Base-by-base conservation (phyloP, 2,329 filamentous ascomycete species). In the Dothideomycetidae sp. region DNA sequence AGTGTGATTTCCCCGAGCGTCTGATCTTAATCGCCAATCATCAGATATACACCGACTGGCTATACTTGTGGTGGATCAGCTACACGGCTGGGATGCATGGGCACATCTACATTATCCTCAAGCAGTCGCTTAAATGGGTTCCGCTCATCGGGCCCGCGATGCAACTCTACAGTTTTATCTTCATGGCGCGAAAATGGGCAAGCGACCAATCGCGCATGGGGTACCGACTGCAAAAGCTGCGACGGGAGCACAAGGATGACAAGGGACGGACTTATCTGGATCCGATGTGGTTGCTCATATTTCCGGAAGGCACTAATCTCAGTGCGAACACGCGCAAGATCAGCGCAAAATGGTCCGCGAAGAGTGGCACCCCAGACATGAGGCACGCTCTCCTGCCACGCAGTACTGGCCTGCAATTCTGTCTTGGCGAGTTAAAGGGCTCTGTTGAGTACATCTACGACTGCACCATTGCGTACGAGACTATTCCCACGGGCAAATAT, bases 401-500 rank as follows among this genome's bases (percentile, higher is more conserved):
- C 31, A 85, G 79, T 54, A 90, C 82, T 0, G 84, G 84, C 32
- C 73, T 81, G 44, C 79, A 73, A 45, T 92, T 83, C 51, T 88
- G 81, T 51, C 63, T 93, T 23, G 75, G 75, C 42, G 78, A 92
- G 58, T 64, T 93, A 9, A 71, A 74, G 49, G 72, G 67, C 5
- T 78, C 78, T 0, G 71, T 90, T 0, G 81, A 88, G 3, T 92
- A 81, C 54, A 67, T 93, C 11, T 93, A 93, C 52, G 84, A 93
- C 61, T 94, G 88, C 59, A 96, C 90, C 0, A 75, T 98, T 39
- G 86, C 83, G 10, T 98, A 98, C 55, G 88, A 94, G 59, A 90
- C 88, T 19, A 74, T 93, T 34, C 81, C 82, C 78, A 88, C 71
- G 68, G 62, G 63, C 32, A 68, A 78, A 50, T 94, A 77, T 48